These are phyloP conservation scores for Tinospora cordifolia DNA, from an alignment of 164 flowering plant species.

Conservation along the genomic window DNA sequence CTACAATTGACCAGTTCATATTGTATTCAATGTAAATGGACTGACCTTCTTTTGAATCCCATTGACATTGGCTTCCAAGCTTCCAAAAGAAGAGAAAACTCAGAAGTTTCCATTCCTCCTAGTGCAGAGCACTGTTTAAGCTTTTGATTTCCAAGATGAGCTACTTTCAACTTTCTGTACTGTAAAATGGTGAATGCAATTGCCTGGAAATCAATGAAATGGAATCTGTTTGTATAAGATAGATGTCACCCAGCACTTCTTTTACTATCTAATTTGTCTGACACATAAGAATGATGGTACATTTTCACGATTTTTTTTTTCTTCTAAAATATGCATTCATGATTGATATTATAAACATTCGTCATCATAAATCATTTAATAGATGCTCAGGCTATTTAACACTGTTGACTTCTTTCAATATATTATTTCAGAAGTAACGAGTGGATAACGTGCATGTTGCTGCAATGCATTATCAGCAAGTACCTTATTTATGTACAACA, in stretches of 20 bases:
- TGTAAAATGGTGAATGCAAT: conserved; percentile 63
- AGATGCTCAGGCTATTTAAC: too few species aligned
- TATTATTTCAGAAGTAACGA: too few species aligned
- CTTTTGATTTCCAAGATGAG: conserved; percentile 22
- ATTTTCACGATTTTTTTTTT: not conserved
- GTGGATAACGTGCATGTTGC: too few species aligned
- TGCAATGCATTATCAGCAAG: too few species aligned
- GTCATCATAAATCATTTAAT: too few species aligned
- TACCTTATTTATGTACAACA: too few species aligned
- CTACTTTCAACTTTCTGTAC: conserved; percentile 60
- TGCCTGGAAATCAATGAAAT: conserved; percentile 38
- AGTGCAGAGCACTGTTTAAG: conserved; percentile 13
- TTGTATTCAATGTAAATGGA: not conserved
- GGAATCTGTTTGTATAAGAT: not conserved
- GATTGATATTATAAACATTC: not conserved
- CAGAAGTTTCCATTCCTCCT: conserved; percentile 13
- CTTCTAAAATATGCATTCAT: not conserved
- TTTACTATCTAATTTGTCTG: too few species aligned
- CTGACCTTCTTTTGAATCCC: conserved; percentile 83
- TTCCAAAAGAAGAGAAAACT: conserved; percentile 53
- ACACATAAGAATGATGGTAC: too few species aligned
- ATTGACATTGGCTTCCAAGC: conserved; percentile 94
- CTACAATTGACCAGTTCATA: not conserved
- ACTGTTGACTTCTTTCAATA: too few species aligned
- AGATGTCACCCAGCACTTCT: not conserved